Evolutionary conservation across 257 asterid genomes (phyloP).

Genomic region (Plantago ovata): DNA sequence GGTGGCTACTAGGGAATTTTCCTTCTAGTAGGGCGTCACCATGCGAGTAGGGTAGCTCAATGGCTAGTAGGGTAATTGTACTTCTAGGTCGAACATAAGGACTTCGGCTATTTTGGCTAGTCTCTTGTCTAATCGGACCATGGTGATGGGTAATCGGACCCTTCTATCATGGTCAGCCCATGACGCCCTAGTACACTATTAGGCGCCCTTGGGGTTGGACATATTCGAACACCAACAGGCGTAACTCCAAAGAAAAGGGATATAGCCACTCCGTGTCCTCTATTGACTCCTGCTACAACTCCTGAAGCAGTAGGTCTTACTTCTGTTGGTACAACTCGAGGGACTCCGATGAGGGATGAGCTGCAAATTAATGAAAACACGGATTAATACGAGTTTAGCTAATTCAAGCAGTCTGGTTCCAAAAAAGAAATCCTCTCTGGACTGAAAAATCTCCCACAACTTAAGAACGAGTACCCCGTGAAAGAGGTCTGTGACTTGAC

Average conservation of each 20-base stretch:
- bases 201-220: too few species aligned
- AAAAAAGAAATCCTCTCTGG: conserved; percentile 64
- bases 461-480: conserved; percentile 89
- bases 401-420: conserved; percentile 48
- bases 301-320: conserved; percentile 43
- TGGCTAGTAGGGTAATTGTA: too few species aligned
- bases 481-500: conserved; percentile 52
- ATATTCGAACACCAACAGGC: too few species aligned
- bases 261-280: conserved; percentile 84
- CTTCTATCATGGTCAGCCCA: too few species aligned
- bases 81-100: too few species aligned
- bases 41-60: too few species aligned
- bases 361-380: conserved; percentile 76
- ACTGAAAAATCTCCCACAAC: conserved; percentile 77
- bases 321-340: conserved; percentile 71
- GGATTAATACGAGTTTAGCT: conserved; percentile 53
- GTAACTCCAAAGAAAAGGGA: conserved; percentile 94
- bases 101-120: too few species aligned
- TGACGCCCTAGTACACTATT: too few species aligned
- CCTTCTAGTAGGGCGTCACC: too few species aligned
- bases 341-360: conserved; percentile 92
- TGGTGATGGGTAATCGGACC: too few species aligned
- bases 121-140: too few species aligned
- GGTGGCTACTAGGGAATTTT: too few species aligned
- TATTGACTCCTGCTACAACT: conserved; percentile 86